Evolutionary conservation across 768 basidiomycete genomes (phyloP).

Genomic region (Termitomyces sp.): DNA sequence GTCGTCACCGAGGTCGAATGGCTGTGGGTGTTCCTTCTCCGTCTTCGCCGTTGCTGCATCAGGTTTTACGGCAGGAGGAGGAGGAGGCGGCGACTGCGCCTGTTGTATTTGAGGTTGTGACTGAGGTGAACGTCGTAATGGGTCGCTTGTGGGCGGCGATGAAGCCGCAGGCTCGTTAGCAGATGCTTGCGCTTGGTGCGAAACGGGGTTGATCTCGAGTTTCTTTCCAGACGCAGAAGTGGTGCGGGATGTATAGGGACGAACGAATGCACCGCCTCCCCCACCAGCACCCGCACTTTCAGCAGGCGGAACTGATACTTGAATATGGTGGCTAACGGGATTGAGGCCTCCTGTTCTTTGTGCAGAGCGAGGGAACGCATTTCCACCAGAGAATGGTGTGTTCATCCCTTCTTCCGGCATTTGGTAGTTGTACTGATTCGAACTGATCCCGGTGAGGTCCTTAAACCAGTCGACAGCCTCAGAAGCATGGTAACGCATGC

Average conservation of each 20-base stretch:
- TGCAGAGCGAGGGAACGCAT: slow-evolving; percentile 1
- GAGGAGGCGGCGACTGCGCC: slow-evolving; percentile 13
- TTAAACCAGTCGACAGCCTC: slow-evolving; percentile 43
- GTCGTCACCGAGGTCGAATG: slow-evolving; percentile 25
- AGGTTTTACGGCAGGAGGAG: neutral
- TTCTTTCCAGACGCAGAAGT: slow-evolving; percentile 11
- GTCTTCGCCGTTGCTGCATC: slow-evolving; percentile 6
- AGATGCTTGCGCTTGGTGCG: slow-evolving; percentile 34
- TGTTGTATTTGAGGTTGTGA: neutral
- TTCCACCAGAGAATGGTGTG: neutral
- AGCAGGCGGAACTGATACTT: slow-evolving; percentile 6
- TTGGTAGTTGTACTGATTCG: slow-evolving; percentile 18
- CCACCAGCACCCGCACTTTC: neutral
- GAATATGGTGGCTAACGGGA: slow-evolving; percentile 34
- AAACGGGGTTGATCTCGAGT: slow-evolving; percentile 36
- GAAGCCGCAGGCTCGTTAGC: neutral
- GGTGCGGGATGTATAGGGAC: slow-evolving; percentile 22
- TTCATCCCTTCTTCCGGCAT: slow-evolving; percentile 5
- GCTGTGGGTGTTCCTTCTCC: slow-evolving; percentile 9
- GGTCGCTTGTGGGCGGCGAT: neutral
- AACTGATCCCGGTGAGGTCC: slow-evolving; percentile 25
- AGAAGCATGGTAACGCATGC: slow-evolving; percentile 43
- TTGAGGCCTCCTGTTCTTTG: slow-evolving; percentile 19
- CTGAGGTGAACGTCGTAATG: neutral
- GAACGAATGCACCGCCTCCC: slow-evolving; percentile 23